Evolutionary conservation across 2,329 filamentous ascomycete genomes (phyloP), one percentile per base, ranked within the genome.

Genomic region (Neonectria ditissima): DNA sequence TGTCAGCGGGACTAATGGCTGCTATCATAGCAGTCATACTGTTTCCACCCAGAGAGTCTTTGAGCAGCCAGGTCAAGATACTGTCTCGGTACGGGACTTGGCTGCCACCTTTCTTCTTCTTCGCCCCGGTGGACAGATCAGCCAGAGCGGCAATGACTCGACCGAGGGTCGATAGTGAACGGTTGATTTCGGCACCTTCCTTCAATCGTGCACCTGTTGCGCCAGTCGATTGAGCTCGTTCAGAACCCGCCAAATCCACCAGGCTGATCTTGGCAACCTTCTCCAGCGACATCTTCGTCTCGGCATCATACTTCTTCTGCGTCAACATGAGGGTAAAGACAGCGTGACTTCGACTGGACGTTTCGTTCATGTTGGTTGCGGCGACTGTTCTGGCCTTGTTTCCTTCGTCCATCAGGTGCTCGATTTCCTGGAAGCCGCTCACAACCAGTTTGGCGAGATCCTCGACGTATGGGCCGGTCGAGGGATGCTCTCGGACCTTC

Each of bases 11-110:
- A 74, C 94, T 97, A 76, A 99, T 97, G 55, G 95, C 95, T 54
- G 96, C 97, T 84, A 99, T 99, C 97, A 99, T 99, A 63, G 96
- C 96, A 24, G 96, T 99, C 92, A 98, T 95, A 78, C 95, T 98
- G 84, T 99, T 99, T 75, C 96, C 96, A 76, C 96, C 96, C 6
- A 99, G 82, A 4, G 95, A 98, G 78, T 99, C 97, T 77, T 99
- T 99, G 69, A 99, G 81, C 47, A 99, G 82, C 96, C 96, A 99
- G 1, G 96, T 99, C 69, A 99, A 82, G 53, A 99, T 89, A 75
- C 93, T 97, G 82, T 99, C 97, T 86, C 96, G 92, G 77, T 99
- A 99, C 1, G 96, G 97, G 1, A 99, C 96, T 79, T 97, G 86
- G 9, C 80, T 89, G 13, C 85, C 83, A 24, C 87, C 88, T 20